Evolutionary conservation across 108 stramenopile species (phyloP), one percentile per base, ranked within the genome.

Genomic region (Nitzschia sp.): DNA sequence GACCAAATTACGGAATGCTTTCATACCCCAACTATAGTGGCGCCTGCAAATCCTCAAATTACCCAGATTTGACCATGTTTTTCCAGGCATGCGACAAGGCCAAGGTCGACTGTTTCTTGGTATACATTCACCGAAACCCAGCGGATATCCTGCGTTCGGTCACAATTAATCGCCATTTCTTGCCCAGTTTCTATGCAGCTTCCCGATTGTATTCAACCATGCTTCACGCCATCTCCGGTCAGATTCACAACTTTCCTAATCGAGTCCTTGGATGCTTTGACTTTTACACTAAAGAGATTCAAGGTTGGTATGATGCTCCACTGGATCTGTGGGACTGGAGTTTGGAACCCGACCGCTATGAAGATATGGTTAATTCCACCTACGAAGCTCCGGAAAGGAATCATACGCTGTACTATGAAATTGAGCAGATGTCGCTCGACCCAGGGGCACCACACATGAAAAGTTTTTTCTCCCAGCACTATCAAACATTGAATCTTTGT

Each of bases 301-400:
- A 51, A 37, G 0, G 5, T 3, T 58, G 57, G 57, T 57, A 74
- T 0, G 75, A 76, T 1, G 82, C 78, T 0, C 53, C 72, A 38
- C 2, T 25, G 14, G 57, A 58, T 41, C 19, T 58, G 3, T 58
- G 57, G 57, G 39, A 34, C 3, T 58, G 57, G 57, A 48, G 29
- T 1, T 34, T 34, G 29, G 29, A 1, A 34, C 29, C 29, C 3
- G 29, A 34, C 5, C 29, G 29, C 3, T 34, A 34, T 5, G 5
- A 34, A 5, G 5, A 5, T 34, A 5, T 5, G 29, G 29, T 34
- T 34, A 1, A 34, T 3, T 34, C 29, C 29, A 34, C 1, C 1
- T 34, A 34, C 29, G 5, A 5, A 5, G 5, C 29, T 34, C 29
- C 29, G 1, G 29, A 34, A 34, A 34, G 29, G 29, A 34, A 34